Evolutionary conservation across 1,284 basidiomycete genomes (phyloP).

Genomic region (Taiwanofungus camphoratus): DNA sequence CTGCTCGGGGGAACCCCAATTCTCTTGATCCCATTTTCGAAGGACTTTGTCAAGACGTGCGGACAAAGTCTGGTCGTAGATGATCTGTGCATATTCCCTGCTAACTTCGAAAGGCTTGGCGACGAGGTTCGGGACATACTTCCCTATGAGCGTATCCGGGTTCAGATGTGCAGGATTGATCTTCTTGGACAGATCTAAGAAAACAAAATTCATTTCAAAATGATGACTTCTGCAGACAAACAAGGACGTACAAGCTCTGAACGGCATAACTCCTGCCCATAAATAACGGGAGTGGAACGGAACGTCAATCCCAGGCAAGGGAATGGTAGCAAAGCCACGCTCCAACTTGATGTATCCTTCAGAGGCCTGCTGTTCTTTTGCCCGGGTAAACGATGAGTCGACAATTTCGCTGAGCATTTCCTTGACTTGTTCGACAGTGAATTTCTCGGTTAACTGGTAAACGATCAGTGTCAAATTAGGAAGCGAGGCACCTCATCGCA

Average conservation of each 20-base stretch:
- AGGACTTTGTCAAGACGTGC: conserved; percentile 91
- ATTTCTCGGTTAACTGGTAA: conserved; percentile 76
- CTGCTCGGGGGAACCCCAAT: conserved; percentile 78
- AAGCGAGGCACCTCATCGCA: no score
- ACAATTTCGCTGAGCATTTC: conserved; percentile 92
- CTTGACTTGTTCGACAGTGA: conserved; percentile 84
- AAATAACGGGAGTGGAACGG: conserved; percentile 99
- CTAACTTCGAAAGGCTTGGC: conserved; percentile 92
- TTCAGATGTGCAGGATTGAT: conserved; percentile 88
- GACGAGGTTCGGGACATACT: conserved; percentile 97
- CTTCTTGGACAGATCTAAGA: conserved; percentile 91
- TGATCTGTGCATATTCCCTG: conserved; percentile 88
- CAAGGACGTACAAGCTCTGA: conserved; percentile 73
- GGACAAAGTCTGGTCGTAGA: conserved; percentile 92
- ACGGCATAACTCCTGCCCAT: conserved; percentile 97
- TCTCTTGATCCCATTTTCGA: conserved; percentile 89
- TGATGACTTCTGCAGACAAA: not conserved
- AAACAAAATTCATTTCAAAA: conserved; percentile 1
- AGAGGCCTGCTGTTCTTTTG: conserved; percentile 74
- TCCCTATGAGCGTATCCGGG: conserved; percentile 87
- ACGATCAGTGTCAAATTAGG: no score
- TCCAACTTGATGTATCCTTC: conserved; percentile 94
- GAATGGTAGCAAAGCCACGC: conserved; percentile 94
- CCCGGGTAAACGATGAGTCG: conserved; percentile 73
- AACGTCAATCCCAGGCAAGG: conserved; percentile 95